A percentile compares a stretch with the other conserved stretches of the same genome.
phyloP scores from a whole-genome alignment of 2,329 filamentous ascomycete genomes.

The Cryphonectria radicalis region DNA sequence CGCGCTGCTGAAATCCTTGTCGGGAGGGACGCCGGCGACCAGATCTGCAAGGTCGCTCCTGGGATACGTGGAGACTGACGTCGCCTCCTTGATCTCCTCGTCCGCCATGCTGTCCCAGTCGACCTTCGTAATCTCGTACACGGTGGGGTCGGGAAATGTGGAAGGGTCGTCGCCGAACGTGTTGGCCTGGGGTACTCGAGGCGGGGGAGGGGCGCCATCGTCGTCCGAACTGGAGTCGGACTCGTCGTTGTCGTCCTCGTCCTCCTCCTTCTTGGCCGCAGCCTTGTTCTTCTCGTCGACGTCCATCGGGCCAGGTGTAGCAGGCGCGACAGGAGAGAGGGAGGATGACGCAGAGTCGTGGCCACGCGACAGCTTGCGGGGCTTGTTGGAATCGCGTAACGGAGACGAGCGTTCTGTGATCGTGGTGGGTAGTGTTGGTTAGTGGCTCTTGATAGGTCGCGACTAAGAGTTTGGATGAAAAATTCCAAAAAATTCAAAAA shows the following conservation, averaged over 20 bases:
- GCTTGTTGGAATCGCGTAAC: conserved; percentile 53
- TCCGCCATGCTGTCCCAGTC: conserved; percentile 72
- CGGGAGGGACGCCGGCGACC: conserved; percentile 86
- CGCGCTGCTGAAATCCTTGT: conserved; percentile 92
- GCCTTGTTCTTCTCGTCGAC: conserved; percentile 50
- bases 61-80: conserved; percentile 84
- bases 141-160: conserved; percentile 86
- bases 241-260: conserved; percentile 49
- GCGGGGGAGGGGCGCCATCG: conserved; percentile 63
- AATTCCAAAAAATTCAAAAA: background rate
- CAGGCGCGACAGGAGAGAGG: conserved; percentile 58
- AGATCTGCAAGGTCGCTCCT: conserved; percentile 78
- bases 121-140: conserved; percentile 87
- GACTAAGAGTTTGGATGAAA: conserved; percentile 2
- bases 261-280: conserved; percentile 40
- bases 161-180: conserved; percentile 92
- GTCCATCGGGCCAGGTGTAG: conserved; percentile 61
- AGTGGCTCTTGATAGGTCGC: conserved; percentile 26
- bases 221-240: conserved; percentile 60
- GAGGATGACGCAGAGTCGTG: conserved; percentile 63
- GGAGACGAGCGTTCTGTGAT: conserved; percentile 60
- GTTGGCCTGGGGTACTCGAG: conserved; percentile 75
- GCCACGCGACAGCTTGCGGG: conserved; percentile 55
- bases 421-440: conserved; percentile 19
- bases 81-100: conserved; percentile 86